Conservation (phyloP, 768 basidiomycete species). For the Russula compacta region DNA sequence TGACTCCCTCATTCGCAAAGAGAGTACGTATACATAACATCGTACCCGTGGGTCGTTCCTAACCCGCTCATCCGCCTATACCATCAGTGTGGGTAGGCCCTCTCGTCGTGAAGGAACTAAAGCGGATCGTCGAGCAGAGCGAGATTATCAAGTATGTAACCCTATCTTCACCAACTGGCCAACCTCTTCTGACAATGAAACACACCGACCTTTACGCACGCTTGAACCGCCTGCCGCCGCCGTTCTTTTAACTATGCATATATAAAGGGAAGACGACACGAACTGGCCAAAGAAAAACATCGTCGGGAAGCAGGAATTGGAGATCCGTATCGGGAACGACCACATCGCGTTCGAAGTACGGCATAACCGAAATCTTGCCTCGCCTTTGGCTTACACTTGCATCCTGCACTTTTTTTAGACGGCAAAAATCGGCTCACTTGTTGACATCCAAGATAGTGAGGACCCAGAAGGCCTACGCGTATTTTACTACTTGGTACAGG, state of each 20-base stretch:
- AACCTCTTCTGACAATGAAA: neutral
- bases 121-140: slow-evolving; percentile 84
- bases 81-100: slow-evolving; percentile 89
- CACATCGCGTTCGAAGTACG: slow-evolving; percentile 95
- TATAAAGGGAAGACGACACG: slow-evolving; percentile 85
- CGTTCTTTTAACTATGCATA: too few relatives aligned
- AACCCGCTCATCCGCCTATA: neutral
- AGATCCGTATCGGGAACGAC: slow-evolving; percentile 87
- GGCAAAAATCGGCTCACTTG: slow-evolving; percentile 93
- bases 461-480: slow-evolving; percentile 96
- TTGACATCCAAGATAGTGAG: slow-evolving; percentile 94
- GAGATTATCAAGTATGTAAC: slow-evolving; percentile 82
- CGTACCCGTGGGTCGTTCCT: too few relatives aligned
- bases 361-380: neutral
- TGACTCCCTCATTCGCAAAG: slow-evolving; percentile 96
- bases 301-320: slow-evolving; percentile 96
- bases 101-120: slow-evolving; percentile 87
- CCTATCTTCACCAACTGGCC: neutral
- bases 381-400: neutral
- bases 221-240: too few relatives aligned
- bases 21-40: slow-evolving; percentile 55
- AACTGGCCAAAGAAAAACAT: slow-evolving; percentile 99
- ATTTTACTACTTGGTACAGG: slow-evolving; percentile 98
- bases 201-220: neutral
- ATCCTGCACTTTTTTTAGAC: slow-evolving; percentile 48